Evolutionary conservation across 2,329 filamentous ascomycete species (phyloP).

Genomic region (Paraphoma chrysanthemicola): DNA sequence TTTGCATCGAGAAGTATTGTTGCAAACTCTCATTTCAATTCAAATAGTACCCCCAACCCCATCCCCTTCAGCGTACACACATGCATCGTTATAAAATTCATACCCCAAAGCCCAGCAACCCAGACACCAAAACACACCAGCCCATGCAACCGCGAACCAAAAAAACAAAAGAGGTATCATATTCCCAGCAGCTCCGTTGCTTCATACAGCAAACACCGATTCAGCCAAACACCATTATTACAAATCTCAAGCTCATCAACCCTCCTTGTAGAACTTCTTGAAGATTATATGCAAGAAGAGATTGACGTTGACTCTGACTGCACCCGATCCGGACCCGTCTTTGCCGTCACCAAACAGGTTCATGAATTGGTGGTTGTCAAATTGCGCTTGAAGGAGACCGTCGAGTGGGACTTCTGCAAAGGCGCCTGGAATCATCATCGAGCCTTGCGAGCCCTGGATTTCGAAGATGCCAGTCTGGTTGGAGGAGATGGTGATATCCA

Average conservation of each 20-base stretch:
- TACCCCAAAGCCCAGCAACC: neutral
- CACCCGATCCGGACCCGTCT: conserved; percentile 33
- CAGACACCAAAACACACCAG: neutral
- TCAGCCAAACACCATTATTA: neutral
- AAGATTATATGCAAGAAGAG: conserved; percentile 94
- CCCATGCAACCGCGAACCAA: neutral
- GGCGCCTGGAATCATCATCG: conserved; percentile 94
- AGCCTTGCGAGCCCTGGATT: conserved; percentile 87
- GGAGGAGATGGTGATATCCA: conserved; percentile 92
- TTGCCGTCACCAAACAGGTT: conserved; percentile 71
- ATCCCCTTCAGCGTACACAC: too few relatives aligned
- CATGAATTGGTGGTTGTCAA: conserved; percentile 96
- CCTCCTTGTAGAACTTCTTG: conserved; percentile 88
- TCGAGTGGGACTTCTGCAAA: conserved; percentile 89
- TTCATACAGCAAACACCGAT: neutral
- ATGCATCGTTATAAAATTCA: neutral
- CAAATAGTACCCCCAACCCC: neutral
- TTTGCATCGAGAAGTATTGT: too few relatives aligned
- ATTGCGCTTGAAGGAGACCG: conserved; percentile 93
- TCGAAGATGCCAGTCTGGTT: conserved; percentile 95
- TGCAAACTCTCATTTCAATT: too few relatives aligned
- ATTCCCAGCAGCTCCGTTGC: neutral
- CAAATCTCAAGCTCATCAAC: conserved; percentile 20
- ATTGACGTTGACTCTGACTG: conserved; percentile 91
- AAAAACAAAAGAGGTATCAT: neutral